Percentiles rank a stretch among this genome's conserved stretches.
Conservation (phyloP, 2,329 filamentous ascomycete genomes). For the Bipolaris bicolor region DNA sequence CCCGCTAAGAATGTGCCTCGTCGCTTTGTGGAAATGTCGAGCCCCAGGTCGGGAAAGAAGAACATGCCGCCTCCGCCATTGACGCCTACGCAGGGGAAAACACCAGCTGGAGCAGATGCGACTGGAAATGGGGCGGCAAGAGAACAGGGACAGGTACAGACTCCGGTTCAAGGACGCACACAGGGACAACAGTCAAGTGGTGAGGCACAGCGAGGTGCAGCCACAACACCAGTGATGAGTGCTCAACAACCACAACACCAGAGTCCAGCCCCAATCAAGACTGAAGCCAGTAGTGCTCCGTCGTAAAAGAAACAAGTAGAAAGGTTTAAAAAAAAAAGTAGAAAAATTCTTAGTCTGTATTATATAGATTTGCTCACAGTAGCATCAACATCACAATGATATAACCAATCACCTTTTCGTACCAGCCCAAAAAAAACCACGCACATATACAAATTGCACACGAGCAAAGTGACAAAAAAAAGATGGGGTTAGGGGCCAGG, state of each 20-base stretch:
- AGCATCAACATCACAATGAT: background rate
- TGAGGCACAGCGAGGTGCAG: background rate
- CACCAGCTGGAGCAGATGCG: background rate
- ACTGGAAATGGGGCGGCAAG: background rate
- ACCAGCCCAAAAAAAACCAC: background rate
- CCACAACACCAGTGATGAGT: background rate
- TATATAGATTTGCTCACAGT: background rate
- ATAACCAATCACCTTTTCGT: background rate
- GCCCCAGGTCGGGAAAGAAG: conserved; percentile 17
- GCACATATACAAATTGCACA: background rate
- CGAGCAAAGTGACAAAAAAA: background rate
- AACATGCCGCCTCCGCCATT: background rate
- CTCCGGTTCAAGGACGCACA: background rate
- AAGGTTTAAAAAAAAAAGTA: too few species aligned
- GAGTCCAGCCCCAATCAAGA: background rate
- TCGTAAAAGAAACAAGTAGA: background rate
- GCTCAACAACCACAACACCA: background rate
- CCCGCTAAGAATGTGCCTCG: conserved; percentile 79
- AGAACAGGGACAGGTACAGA: background rate
- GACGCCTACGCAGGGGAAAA: background rate
- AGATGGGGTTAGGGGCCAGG: background rate
- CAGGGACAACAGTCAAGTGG: background rate
- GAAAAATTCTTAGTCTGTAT: background rate
- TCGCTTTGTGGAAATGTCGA: conserved; percentile 63
- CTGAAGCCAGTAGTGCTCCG: background rate